phyloP scores from a whole-genome alignment of 169 alveolate species.

The Cryptosporidium ryanae region DNA sequence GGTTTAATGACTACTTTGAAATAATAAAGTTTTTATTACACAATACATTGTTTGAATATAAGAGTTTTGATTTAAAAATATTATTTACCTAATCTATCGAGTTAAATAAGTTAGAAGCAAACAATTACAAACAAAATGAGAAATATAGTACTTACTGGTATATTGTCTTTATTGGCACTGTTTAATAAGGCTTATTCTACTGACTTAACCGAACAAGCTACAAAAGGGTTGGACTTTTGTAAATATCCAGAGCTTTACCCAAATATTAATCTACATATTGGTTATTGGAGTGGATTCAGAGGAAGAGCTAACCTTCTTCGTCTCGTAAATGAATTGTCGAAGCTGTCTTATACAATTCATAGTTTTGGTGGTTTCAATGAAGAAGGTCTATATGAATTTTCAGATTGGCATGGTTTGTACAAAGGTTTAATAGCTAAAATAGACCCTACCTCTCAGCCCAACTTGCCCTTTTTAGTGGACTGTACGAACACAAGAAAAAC shows the following conservation, averaged over 20 bases:
- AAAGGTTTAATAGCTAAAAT: slow-evolving; percentile 26
- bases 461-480: slow-evolving; percentile 65
- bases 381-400: slow-evolving; percentile 59
- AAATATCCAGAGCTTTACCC: slow-evolving; percentile 41
- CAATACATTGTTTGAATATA: too few species aligned
- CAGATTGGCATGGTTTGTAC: slow-evolving; percentile 36
- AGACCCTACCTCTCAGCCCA: slow-evolving; percentile 40
- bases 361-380: slow-evolving; percentile 51
- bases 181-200: too few species aligned
- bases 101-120: too few species aligned
- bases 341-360: slow-evolving; percentile 40
- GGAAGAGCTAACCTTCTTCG: slow-evolving; percentile 61
- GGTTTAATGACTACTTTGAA: too few species aligned
- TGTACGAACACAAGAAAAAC: slow-evolving; percentile 54
- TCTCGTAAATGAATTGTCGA: slow-evolving; percentile 28
- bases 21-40: too few species aligned
- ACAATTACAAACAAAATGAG: too few species aligned
- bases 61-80: too few species aligned
- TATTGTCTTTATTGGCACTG: too few species aligned
- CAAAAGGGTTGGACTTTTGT: slow-evolving; percentile 47
- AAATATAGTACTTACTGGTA: too few species aligned
- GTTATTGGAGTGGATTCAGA: slow-evolving; percentile 69
- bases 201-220: neutral
- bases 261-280: slow-evolving; percentile 31
- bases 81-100: too few species aligned